Evolutionary conservation across 495 filamentous ascomycete genomes (phyloP), one percentile per base, ranked within the genome.

Genomic region (Coniosporium apollinis): DNA sequence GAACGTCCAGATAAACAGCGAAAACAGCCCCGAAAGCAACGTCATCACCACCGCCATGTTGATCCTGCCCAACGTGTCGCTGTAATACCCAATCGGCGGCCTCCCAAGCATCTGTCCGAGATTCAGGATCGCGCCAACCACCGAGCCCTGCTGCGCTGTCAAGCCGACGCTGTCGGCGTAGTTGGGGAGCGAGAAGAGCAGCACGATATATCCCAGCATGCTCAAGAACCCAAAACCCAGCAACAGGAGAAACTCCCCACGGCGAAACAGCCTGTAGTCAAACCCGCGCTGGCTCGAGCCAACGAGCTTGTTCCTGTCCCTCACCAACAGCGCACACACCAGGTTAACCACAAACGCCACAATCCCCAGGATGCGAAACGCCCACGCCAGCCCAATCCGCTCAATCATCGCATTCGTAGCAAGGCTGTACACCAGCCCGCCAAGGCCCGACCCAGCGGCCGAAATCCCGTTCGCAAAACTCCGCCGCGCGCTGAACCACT

Each of bases 401-500:
- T 68, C 51, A 43, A 89, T 81, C 46, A 67, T 71, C 18, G 65
- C 62, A 33, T 70, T 65, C 0, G 70, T 64, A 7, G 53, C 61
- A 3, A 71, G 54, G 0, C 51, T 57, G 47, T 69, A 69, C 3
- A 66, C 50, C 1, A 91, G 49, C 0, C 83, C 83, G 9, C 79
- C 79, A 19, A 86, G 61, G 11, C 82, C 81, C n/a, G 70, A 76
- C 0, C 82, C 83, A 9, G 72, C 66, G 0, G 79, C 67, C 2
- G 74, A 67, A 34, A 84, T 73, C 2, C 79, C 74, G 50, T 76
- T 82, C 5, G 82, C 81, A 18, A 89, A 64, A 31, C 71, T 72
- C 10, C 79, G 67, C 4, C 67, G 65, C 20, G 68, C 69, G 17
- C 56, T 58, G 55, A 92, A 89, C 83, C 83, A 89, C 46, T 89